Base-by-base conservation (phyloP, 106 monocot species). In the Apostasia ramifera region DNA sequence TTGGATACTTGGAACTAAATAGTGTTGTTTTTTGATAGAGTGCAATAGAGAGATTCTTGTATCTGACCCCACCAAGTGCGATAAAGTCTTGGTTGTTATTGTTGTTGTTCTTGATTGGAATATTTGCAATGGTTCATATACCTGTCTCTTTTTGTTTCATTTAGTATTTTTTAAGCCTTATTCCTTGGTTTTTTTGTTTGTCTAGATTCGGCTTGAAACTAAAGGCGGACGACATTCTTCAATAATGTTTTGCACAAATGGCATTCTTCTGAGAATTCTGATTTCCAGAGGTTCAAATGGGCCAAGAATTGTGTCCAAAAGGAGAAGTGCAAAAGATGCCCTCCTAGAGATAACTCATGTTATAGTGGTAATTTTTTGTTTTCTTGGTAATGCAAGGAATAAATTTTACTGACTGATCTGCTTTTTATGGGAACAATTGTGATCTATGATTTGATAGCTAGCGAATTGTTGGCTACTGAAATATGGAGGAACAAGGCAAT, bases 191-290 rank as follows among this genome's bases (percentile, higher is more conserved):
- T 13, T 42, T 44, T 39, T 59, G 26, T 70, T 67, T 45, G 47
- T 73, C 54, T 79, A 98, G 97, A 98, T 98, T 68, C 84, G 97
- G 4, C 63, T 98, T 73, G 97, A 98, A 71, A 78, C 97, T 1
- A 90, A 87, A 79, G 97, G 97, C 68, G 97, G 97, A 53, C 81
- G 69, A 58, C 76, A 92, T 47, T 98, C 97, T 39, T 98, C 97
- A 64, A 80, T 98, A 77, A 84, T 98, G 82, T 98, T 98, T 62
- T 98, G 97, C 80, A 98, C 97, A 59, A 92, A 98, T 79, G 97
- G 97, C 3, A 57, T 98, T 77, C 77, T 98, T 68, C 69, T 90
- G 71, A 92, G 92, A 70, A 37, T 98, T 53, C 67, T 98, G 69
- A 71, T 98, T 70, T 70, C 78, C 40, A 87, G 92, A 80, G 90